These are phyloP conservation scores for Teratosphaeria epicoccoides DNA, from an alignment of 2,329 filamentous ascomycete genomes.

Conservation along the genomic window DNA sequence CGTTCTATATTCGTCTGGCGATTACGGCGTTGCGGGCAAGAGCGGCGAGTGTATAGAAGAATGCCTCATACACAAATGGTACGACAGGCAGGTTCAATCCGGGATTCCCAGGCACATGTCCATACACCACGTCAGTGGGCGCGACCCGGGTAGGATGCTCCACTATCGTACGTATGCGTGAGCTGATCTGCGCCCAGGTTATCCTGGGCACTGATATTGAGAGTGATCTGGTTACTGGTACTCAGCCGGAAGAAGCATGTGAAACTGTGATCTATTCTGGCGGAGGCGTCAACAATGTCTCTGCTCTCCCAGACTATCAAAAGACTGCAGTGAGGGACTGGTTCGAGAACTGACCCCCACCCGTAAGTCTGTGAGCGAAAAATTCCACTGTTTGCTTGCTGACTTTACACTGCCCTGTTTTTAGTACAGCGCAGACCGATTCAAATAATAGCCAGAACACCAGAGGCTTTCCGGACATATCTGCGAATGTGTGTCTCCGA, in stretches of 20 bases:
- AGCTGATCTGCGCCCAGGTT: conserved; percentile 31
- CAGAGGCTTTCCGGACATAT: conserved; percentile 38
- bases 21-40: conserved; percentile 30
- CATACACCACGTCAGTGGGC: conserved; percentile 43
- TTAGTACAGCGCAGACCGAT: conserved; percentile 32
- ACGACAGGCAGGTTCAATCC: conserved; percentile 34
- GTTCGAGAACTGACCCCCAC: conserved; percentile 32
- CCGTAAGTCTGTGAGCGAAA: conserved; percentile 7
- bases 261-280: conserved; percentile 36
- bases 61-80: conserved; percentile 18
- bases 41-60: conserved; percentile 30
- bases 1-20: conserved; percentile 41
- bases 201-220: conserved; percentile 30
- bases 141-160: conserved; percentile 19
- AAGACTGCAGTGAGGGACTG: conserved; percentile 30
- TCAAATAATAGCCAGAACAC: conserved; percentile 35
- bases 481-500: conserved; percentile 6
- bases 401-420: neutral
- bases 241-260: conserved; percentile 35
- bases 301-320: conserved; percentile 40
- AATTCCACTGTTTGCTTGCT: too few relatives aligned
- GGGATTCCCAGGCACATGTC: conserved; percentile 38
- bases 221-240: conserved; percentile 15
- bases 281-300: conserved; percentile 42
- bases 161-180: neutral